Base-by-base conservation (phyloP, 345 rosid species). In the Pugionium cornutum region DNA sequence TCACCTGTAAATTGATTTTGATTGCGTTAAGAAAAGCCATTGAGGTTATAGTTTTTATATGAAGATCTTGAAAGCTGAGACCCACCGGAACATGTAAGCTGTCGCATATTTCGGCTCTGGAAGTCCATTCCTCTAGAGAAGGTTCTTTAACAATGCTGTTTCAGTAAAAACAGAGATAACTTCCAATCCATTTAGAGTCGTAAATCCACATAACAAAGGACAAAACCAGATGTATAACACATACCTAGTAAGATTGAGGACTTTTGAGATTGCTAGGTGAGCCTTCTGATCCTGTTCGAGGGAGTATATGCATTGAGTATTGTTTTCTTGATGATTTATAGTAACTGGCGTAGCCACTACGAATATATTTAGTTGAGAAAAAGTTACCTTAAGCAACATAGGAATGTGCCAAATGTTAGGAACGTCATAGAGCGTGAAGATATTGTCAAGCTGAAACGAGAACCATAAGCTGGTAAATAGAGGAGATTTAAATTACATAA, bases 361-460 rank as follows among this genome's bases (percentile, higher is more conserved):
- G 1, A 49, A 33, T 9, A 48, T 31, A 44, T 6, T 7, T 18
- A 46, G 42, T 65, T 2, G 53, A 39, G 60, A 42, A 67, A 32
- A 64, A 29, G 26, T 36, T 81, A 92, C 98, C 77, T 83, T 84
- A 8, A 94, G 75, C 73, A 94, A 82, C 73, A 86, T 66, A 67
- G 99, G 99, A 75, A 94, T 80, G 52, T 90, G 92, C 99, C 99
- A 94, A 65, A 94, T 94, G 82, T 94, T 94, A 60, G 96, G 77
- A 64, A 94, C 95, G 75, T 94, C 99, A 58, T 85, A 80, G 48
- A 90, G 81, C 69, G 92, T 82, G 81, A 94, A 48, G 47, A 94
- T 83, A 62, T 85, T 79, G 66, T 86, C 82, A 46, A 64, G 83
- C 98, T 92, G 79, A 76, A 76, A 74, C 59, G 67, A 50, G 36